phyloP scores from a whole-genome alignment of 345 rosid species.

The Aethionema arabicum region DNA sequence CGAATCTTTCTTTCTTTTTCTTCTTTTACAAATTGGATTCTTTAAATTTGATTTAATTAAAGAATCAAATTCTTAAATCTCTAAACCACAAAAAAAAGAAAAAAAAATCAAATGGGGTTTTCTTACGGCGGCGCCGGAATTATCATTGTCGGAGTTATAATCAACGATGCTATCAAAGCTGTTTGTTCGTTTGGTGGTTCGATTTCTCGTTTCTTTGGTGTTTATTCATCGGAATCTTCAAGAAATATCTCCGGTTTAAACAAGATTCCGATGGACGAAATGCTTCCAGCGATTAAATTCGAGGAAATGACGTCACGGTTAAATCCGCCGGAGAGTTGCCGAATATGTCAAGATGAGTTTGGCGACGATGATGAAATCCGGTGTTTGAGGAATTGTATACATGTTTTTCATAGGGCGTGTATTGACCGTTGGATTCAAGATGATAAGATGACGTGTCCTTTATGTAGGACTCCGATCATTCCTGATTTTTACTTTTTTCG shows the following conservation, averaged over 20 bases:
- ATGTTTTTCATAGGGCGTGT: slow-evolving; percentile 73
- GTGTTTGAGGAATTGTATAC: slow-evolving; percentile 72
- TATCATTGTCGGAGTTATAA: slow-evolving; percentile 27
- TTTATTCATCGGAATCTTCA: slow-evolving; percentile 1
- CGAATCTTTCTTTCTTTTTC: slow-evolving; percentile 11
- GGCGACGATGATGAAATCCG: slow-evolving; percentile 62
- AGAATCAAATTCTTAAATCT: background rate
- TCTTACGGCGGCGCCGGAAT: slow-evolving; percentile 32
- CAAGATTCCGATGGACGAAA: slow-evolving; percentile 46
- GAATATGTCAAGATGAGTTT: slow-evolving; percentile 77
- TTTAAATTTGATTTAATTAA: background rate
- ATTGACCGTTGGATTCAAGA: slow-evolving; percentile 93
- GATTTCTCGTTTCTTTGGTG: slow-evolving; percentile 12
- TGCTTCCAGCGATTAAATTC: slow-evolving; percentile 58
- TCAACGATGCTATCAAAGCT: slow-evolving; percentile 22
- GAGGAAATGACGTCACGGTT: slow-evolving; percentile 29
- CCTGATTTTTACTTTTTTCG: slow-evolving; percentile 49
- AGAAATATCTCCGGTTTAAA: background rate
- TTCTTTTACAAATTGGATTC: background rate
- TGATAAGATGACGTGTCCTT: slow-evolving; percentile 72
- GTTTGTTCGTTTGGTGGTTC: slow-evolving; percentile 23
- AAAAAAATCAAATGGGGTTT: slow-evolving; percentile 21
- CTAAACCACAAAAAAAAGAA: background rate
- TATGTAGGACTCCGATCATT: slow-evolving; percentile 69
- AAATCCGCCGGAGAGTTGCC: slow-evolving; percentile 58